These are phyloP conservation scores for Trichophyton schoenleinii DNA, from an alignment of 2,329 filamentous ascomycete species.

Conservation along the genomic window DNA sequence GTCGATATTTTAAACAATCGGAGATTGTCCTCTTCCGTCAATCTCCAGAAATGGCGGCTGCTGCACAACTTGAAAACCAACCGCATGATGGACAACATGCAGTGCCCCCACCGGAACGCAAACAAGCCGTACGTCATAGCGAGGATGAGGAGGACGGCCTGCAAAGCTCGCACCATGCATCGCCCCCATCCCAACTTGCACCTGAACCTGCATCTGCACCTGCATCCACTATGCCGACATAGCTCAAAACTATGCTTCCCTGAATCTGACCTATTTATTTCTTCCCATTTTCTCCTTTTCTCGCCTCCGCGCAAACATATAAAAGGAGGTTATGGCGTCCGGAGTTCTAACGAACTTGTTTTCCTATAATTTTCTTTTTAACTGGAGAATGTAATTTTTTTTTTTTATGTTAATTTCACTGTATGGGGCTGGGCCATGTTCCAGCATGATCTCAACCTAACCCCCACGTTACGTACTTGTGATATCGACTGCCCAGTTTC, in stretches of 20 bases:
- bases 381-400: background rate
- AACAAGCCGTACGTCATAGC: background rate
- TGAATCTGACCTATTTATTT: background rate
- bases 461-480: background rate
- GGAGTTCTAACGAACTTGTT: background rate
- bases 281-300: background rate
- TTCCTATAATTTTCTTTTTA: background rate
- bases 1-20: conserved; percentile 97
- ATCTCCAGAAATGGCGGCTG: conserved; percentile 22
- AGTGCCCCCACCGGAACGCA: background rate
- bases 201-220: background rate
- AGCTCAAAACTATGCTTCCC: background rate
- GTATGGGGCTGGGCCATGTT: background rate
- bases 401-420: background rate
- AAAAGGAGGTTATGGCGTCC: background rate
- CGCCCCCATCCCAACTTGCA: background rate
- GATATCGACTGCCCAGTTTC: background rate
- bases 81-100: conserved; percentile 1
- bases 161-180: background rate
- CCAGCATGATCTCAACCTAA: background rate
- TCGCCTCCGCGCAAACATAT: background rate
- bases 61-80: conserved; percentile 1
- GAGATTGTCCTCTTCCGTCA: conserved; percentile 96
- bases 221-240: background rate
- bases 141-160: background rate